Percentiles rank a stretch among this genome's conserved stretches.
Conservation (phyloP, 345 rosid species). For the Gossypium herbaceum region DNA sequence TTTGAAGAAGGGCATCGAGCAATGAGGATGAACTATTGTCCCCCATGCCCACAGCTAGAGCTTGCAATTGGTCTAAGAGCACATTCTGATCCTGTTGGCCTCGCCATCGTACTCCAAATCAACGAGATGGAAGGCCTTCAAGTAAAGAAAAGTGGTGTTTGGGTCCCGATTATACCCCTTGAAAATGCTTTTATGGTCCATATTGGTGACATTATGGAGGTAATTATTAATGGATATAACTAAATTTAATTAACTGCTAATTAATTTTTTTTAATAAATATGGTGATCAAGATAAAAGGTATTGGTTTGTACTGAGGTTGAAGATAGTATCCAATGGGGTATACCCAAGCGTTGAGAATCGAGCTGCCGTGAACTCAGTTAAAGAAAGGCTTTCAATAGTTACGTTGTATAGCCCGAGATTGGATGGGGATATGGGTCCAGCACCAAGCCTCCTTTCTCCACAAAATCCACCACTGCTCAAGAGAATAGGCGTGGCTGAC, state of each 20-base stretch:
- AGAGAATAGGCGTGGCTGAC: conserved; percentile 16
- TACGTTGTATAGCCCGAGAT: conserved; percentile 14
- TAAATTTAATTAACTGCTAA: too few species aligned
- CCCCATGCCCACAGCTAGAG: conserved; percentile 20
- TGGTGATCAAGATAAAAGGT: too few species aligned
- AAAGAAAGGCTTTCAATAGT: conserved; percentile 20
- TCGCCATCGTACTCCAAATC: conserved; percentile 27
- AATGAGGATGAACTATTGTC: conserved; percentile 8
- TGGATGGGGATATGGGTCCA: conserved; percentile 22
- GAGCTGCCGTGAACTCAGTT: conserved; percentile 12
- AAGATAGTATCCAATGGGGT: conserved; percentile 20
- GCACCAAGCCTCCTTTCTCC: background rate
- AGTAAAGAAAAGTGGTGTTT: conserved; percentile 22
- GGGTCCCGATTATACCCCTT: conserved; percentile 17
- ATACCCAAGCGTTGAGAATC: conserved; percentile 25
- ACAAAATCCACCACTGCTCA: conserved; percentile 18
- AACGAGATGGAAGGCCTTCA: conserved; percentile 26
- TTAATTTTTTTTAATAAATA: too few species aligned
- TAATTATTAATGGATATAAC: background rate
- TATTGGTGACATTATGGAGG: conserved; percentile 32
- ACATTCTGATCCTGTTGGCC: conserved; percentile 23
- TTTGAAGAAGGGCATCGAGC: conserved; percentile 29
- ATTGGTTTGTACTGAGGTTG: background rate
- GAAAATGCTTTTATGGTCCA: conserved; percentile 24
- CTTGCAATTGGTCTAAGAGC: conserved; percentile 27